phyloP scores from a whole-genome alignment of 1,139 yeast species.

The Suhomyces terraborum region DNA sequence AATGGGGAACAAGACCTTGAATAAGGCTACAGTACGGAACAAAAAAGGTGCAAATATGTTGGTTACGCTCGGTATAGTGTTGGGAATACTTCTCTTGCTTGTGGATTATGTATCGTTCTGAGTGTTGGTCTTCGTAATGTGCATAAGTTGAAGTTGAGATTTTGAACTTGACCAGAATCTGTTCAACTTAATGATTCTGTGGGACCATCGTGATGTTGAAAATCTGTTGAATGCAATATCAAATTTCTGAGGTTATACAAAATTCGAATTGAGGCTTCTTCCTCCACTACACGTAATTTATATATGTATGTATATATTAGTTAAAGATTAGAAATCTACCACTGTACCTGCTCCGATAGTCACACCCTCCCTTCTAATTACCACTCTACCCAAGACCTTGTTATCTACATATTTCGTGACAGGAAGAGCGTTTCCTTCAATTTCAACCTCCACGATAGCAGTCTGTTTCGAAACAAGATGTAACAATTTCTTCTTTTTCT shows the following conservation, averaged over 20 bases:
- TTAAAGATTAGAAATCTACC: conserved; percentile 12
- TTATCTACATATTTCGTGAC: conserved; percentile 60
- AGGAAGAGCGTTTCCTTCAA: conserved; percentile 61
- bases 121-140: no score
- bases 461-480: conserved; percentile 74
- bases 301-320: neutral
- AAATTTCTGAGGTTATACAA: no score
- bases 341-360: conserved; percentile 89
- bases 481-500: conserved; percentile 57
- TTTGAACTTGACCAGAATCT: no score
- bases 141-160: no score
- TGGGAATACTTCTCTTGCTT: conserved; percentile 64
- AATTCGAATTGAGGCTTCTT: no score
- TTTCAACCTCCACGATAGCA: conserved; percentile 70
- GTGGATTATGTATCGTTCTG: conserved; percentile 57
- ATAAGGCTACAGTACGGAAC: conserved; percentile 69
- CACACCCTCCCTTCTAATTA: conserved; percentile 79
- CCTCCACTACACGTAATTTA: neutral
- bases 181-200: no score
- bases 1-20: conserved; percentile 73
- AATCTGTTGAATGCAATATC: no score
- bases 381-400: conserved; percentile 74
- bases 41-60: conserved; percentile 71
- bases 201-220: no score
- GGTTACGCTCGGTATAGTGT: conserved; percentile 57